phyloP scores from a whole-genome alignment of 345 rosid genomes.

The Eucalyptus marginata region DNA sequence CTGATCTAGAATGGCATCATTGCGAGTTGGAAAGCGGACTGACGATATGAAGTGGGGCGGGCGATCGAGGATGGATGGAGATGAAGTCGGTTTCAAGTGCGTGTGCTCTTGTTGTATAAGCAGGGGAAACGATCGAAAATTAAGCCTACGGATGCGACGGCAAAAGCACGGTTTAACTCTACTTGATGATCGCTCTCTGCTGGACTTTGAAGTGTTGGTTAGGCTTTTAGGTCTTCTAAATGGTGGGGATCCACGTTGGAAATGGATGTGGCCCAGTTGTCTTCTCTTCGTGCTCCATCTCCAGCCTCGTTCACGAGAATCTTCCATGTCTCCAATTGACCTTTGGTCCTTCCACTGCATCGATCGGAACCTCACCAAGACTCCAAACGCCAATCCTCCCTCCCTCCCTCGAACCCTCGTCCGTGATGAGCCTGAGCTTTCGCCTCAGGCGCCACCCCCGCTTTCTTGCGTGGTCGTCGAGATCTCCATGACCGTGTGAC shows the following conservation, averaged over 20 bases:
- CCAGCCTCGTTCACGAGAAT: background rate
- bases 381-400: background rate
- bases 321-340: background rate
- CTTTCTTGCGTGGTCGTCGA: background rate
- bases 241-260: background rate
- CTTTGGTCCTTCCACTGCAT: background rate
- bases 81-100: background rate
- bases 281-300: background rate
- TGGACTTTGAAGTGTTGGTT: background rate
- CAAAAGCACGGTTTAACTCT: background rate
- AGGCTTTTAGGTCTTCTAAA: background rate
- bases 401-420: background rate
- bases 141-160: background rate
- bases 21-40: background rate
- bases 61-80: background rate
- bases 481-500: background rate
- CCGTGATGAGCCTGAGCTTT: background rate
- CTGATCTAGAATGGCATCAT: background rate
- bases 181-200: background rate
- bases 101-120: background rate
- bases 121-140: background rate
- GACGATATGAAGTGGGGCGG: background rate
- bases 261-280: background rate
- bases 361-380: background rate
- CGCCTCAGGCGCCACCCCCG: background rate